These are phyloP conservation scores for Aureoboletus auriporus DNA, from an alignment of 768 basidiomycete species.

Conservation along the genomic window DNA sequence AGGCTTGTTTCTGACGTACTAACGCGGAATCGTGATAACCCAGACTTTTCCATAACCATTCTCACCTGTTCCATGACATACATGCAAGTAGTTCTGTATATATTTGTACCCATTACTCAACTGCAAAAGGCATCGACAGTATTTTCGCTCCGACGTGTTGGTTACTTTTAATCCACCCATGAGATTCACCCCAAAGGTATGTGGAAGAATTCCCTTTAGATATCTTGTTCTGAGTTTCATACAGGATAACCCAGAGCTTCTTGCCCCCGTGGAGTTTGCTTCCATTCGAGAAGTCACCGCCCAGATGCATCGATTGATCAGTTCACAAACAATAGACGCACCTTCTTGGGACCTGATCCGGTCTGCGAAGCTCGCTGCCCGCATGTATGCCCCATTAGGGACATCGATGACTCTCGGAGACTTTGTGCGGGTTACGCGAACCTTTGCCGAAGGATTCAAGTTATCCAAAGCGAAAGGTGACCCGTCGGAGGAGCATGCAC, in stretches of 20 bases:
- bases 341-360: constrained; percentile 82
- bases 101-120: not conserved
- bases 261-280: constrained; percentile 61
- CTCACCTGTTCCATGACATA: constrained; percentile 81
- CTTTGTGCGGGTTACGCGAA: constrained; percentile 69
- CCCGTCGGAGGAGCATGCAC: constrained; percentile 21
- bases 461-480: constrained; percentile 28
- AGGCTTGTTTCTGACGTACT: constrained; percentile 78
- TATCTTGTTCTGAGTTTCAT: not conserved
- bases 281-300: constrained; percentile 59
- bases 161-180: constrained; percentile 77
- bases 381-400: constrained; percentile 86
- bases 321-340: constrained; percentile 75
- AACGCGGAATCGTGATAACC: constrained; percentile 60
- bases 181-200: constrained; percentile 59
- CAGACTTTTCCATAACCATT: constrained; percentile 68
- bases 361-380: constrained; percentile 68
- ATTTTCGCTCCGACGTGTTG: constrained; percentile 85
- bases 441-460: constrained; percentile 78
- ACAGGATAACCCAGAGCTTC: constrained; percentile 67
- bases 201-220: not conserved
- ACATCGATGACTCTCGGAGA: constrained; percentile 83
- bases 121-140: constrained; percentile 65
- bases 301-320: constrained; percentile 63
- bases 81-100: constrained; percentile 43